Evolutionary conservation across 2,329 filamentous ascomycete species (phyloP), one percentile per base, ranked within the genome.

Genomic region (Aureobasidium uvarum): DNA sequence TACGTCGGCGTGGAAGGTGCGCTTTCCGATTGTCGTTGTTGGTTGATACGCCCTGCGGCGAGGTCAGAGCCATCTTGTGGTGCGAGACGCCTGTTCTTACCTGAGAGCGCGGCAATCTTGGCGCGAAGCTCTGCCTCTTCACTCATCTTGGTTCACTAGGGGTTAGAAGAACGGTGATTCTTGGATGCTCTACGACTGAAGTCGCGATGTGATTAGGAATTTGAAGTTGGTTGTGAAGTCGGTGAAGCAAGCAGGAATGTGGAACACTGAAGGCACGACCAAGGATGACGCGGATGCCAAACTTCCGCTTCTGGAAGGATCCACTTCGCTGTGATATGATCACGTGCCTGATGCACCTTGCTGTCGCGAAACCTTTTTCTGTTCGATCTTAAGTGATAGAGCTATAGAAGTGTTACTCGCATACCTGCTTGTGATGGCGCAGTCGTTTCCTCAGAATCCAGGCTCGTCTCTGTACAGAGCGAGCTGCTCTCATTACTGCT

Each of bases 121-220:
- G 67, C 67, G 39, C 64, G 67, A 14, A 68, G 64, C 43, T 67
- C 67, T 36, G 67, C 67, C 23, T 68, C 67, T 50, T 68, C 67
- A 41, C 46, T 66, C 67, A 68, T 68, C 2, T 51, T 31, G 58
- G 18, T 41, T 13, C 14, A n/a, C 58, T 50, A 33, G 2, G 45
- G 39, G 38, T 43, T 58, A 58, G 39, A 45, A 45, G 33, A 16
- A 45, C 54, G 39, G 13, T 14, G 13, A 58, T 8, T 18, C 18
- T 36, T 16, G 7, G 20, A 28, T 51, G 25, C 3, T 43, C 7
- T 43, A 23, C 23, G 8, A 20, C 7, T n/a, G 6, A 10, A 8
- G 38, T 58, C 25, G 41, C 28, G 3, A 28, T 59, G 39, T 45
- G 23, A 18, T 60, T 38, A 25, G 18, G 7, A 38, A 48, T 45